phyloP scores from a whole-genome alignment of 495 filamentous ascomycete genomes.

The Penicillium roqueforti region DNA sequence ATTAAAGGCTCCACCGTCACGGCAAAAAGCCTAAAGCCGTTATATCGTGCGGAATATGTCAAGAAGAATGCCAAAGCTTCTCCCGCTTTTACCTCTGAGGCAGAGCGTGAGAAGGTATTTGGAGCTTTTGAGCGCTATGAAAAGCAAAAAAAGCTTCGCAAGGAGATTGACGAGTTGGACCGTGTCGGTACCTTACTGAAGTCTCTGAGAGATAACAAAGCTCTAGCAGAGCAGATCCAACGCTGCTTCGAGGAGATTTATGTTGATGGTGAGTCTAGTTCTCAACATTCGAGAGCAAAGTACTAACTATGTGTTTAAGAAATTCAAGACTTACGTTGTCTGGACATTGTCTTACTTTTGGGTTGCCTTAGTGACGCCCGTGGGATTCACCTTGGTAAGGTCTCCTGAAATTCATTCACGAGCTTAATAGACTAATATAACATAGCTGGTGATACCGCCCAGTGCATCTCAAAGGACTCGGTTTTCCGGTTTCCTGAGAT shows the following conservation, averaged over 20 bases:
- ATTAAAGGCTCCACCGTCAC: conserved; percentile 35
- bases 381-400: conserved; percentile 38
- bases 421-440: not conserved
- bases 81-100: conserved; percentile 27
- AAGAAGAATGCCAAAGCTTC: conserved; percentile 18
- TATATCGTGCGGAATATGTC: conserved; percentile 31
- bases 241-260: conserved; percentile 41
- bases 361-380: conserved; percentile 28
- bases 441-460: conserved; percentile 42
- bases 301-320: conserved; percentile 26
- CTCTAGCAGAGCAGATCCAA: conserved; percentile 17
- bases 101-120: conserved; percentile 28
- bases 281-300: not conserved
- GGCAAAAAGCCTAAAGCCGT: conserved; percentile 15
- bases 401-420: no score
- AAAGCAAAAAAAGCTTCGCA: conserved; percentile 22
- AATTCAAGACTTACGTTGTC: conserved; percentile 38
- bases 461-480: conserved; percentile 43
- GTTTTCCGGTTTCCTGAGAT: conserved; percentile 41
- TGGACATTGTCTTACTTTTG: conserved; percentile 38
- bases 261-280: conserved; percentile 30
- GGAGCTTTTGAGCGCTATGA: conserved; percentile 37
- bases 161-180: conserved; percentile 36
- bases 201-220: conserved; percentile 7
- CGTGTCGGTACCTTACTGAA: conserved; percentile 25